Conservation (phyloP, 2,329 filamentous ascomycete species). For the Ramularia endophylla region DNA sequence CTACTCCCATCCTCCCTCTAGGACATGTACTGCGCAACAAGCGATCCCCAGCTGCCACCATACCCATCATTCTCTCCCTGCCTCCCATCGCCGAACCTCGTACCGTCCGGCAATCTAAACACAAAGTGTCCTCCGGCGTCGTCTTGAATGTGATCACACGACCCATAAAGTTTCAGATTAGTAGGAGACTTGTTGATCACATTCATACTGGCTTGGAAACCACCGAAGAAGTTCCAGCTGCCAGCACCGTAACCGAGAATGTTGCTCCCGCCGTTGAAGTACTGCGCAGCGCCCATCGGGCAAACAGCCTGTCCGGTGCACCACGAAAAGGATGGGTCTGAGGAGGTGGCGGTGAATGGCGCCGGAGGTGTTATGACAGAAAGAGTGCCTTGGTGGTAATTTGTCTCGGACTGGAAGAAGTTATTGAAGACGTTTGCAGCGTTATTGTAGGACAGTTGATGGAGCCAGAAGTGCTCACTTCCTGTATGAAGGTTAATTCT, state of each 20-base stretch:
- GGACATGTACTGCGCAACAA: constrained; percentile 6
- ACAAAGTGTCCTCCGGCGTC: constrained; percentile 1
- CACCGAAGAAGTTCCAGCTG: constrained; percentile 33
- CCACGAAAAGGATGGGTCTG: constrained; percentile 24
- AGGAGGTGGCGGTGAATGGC: constrained; percentile 23
- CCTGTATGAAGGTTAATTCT: constrained; percentile 16
- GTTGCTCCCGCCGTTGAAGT: constrained; percentile 20
- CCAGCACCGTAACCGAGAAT: constrained; percentile 33
- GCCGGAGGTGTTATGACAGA: constrained; percentile 27
- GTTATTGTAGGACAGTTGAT: constrained; percentile 43
- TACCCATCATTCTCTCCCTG: constrained; percentile 9
- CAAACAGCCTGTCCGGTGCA: constrained; percentile 20
- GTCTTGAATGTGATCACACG: constrained; percentile 6
- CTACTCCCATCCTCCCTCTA: too few relatives aligned
- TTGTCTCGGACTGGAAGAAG: constrained; percentile 48
- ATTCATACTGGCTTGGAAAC: constrained; percentile 9
- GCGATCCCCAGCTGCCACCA: constrained; percentile 8
- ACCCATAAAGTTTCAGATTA: constrained; percentile 7
- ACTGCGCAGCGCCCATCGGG: constrained; percentile 23
- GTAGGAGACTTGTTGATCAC: constrained; percentile 6
- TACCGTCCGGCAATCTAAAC: constrained; percentile 11
- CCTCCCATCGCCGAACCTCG: constrained; percentile 3
- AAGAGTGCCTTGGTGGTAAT: constrained; percentile 32
- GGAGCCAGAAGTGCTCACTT: constrained; percentile 47
- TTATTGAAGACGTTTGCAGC: constrained; percentile 45